Evolutionary conservation across 805 yeast genomes (phyloP).

Genomic region (Saturnispora diversa): DNA sequence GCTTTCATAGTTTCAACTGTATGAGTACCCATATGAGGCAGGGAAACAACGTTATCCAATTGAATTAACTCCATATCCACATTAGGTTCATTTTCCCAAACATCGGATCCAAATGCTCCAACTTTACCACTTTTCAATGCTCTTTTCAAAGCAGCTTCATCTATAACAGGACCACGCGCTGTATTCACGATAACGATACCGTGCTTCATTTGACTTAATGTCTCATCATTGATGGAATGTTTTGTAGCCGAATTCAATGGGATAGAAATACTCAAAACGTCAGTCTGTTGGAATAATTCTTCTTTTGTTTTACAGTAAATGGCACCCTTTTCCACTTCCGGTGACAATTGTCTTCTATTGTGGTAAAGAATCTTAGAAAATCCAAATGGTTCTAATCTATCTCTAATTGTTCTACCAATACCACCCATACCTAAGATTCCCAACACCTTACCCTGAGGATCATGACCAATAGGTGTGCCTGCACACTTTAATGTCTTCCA

Average conservation of each 20-base stretch:
- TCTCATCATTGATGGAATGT: conserved; percentile 56
- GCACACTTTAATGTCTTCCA: conserved; percentile 47
- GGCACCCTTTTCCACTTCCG: conserved; percentile 61
- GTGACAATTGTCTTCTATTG: conserved; percentile 52
- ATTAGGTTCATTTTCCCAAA: conserved; percentile 66
- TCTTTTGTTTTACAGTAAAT: conserved; percentile 60
- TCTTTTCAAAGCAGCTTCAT: conserved; percentile 50
- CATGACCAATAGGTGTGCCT: conserved; percentile 60
- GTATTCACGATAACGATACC: conserved; percentile 77
- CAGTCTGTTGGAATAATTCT: conserved; percentile 54
- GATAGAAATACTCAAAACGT: conserved; percentile 64
- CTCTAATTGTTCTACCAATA: conserved; percentile 74
- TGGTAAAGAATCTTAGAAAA: conserved; percentile 63
- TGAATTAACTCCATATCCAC: conserved; percentile 54
- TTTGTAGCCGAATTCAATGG: conserved; percentile 69
- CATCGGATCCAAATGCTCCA: conserved; percentile 65
- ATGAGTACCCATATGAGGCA: conserved; percentile 89
- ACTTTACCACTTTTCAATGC: conserved; percentile 57
- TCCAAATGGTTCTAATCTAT: conserved; percentile 69
- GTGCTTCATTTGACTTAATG: conserved; percentile 62
- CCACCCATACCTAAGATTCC: conserved; percentile 89
- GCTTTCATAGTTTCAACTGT: conserved; percentile 62
- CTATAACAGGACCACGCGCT: conserved; percentile 80
- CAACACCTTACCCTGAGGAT: conserved; percentile 65
- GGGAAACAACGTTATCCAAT: conserved; percentile 61